Base-by-base conservation (phyloP, 1,284 basidiomycete genomes). In the Sphagnurus paluster region DNA sequence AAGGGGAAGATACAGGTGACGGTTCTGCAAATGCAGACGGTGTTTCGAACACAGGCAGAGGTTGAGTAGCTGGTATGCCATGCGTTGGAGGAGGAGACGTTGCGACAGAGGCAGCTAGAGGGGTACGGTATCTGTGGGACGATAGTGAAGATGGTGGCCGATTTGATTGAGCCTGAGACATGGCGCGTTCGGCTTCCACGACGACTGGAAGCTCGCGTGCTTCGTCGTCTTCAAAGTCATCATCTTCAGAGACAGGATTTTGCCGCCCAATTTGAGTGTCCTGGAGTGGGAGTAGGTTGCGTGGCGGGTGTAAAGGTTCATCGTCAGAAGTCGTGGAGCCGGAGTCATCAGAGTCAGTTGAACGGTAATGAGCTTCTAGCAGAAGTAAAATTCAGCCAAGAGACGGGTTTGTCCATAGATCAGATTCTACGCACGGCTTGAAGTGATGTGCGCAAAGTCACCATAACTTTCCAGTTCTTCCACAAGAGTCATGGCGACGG, bases 381-480 rank as follows among this genome's bases (percentile, higher is more conserved):
- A 29, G 42, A 47, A 20, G 48, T 39, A 20, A 28, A 24, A n/a
- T n/a, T 45, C 36, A 42, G 46, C 38, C 54, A 8, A 55, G 25
- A 25, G 7, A 44, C 20, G 25, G 21, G 20, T 29, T 10, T 40
- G 10, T 25, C 34, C 33, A 41, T 9, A 5, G 13, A 39, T 14
- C 14, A 9, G 16, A 28, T 13, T 14, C 17, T 33, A 65, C 82
- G 56, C 68, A 90, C 87, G 78, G 57, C 82, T 87, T 65, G 84
- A 75, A 34, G 86, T 76, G 28, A 87, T 71, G 57, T 84, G 80
- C 13, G 76, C 73, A n/a, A 84, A 79, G 63, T 84, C 83, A 23
- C 82, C 79, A 59, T 84, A 93, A 10, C 86, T 82, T 58, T 91
- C 89, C n/a, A 97, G 69, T 67, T 97, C 93, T 54, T 80, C 74